Percentiles rank a stretch among this genome's conserved stretches.
Evolutionary conservation across 2,329 filamentous ascomycete genomes (phyloP).

Genomic region (Pezicula neosporulosa): DNA sequence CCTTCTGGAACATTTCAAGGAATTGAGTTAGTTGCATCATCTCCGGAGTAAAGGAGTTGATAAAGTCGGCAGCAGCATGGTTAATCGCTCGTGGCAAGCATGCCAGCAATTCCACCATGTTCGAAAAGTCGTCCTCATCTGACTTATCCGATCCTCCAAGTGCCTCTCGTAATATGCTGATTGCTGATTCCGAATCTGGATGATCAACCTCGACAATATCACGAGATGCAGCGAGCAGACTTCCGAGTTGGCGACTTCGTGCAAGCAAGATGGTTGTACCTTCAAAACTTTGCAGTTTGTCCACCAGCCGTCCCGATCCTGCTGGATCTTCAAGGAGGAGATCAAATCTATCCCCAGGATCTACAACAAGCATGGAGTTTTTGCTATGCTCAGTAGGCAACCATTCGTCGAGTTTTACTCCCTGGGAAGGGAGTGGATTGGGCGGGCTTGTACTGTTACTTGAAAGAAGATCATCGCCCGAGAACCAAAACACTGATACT

Average conservation of each 20-base stretch:
- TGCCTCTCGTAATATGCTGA: conserved; percentile 12
- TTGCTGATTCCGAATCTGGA: conserved; percentile 15
- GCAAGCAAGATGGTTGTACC: conserved; percentile 18
- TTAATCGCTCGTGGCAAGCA: conserved; percentile 18
- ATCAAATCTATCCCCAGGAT: conserved; percentile 15
- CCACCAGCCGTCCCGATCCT: conserved; percentile 8
- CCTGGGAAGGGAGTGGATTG: neutral
- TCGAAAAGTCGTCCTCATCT: conserved; percentile 13
- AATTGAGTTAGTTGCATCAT: conserved; percentile 24
- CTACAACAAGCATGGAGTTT: conserved; percentile 15
- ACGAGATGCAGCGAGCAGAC: conserved; percentile 13
- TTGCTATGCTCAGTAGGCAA: conserved; percentile 5
- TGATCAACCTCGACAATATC: conserved; percentile 16
- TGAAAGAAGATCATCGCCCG: conserved; percentile 9
- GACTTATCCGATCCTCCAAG: conserved; percentile 8
- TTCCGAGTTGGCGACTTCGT: conserved; percentile 15
- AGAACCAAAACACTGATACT: conserved; percentile 21
- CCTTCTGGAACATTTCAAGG: conserved; percentile 15
- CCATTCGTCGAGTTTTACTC: conserved; percentile 14
- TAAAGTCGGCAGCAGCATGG: conserved; percentile 16
- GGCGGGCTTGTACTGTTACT: neutral
- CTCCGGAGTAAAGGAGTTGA: conserved; percentile 14
- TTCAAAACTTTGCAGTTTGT: conserved; percentile 13
- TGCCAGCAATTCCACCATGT: conserved; percentile 13
- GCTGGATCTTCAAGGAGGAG: conserved; percentile 3